These are phyloP conservation scores for Cyberlindnera euphorbiiphila DNA, from an alignment of 805 yeast species.

Conservation along the genomic window DNA sequence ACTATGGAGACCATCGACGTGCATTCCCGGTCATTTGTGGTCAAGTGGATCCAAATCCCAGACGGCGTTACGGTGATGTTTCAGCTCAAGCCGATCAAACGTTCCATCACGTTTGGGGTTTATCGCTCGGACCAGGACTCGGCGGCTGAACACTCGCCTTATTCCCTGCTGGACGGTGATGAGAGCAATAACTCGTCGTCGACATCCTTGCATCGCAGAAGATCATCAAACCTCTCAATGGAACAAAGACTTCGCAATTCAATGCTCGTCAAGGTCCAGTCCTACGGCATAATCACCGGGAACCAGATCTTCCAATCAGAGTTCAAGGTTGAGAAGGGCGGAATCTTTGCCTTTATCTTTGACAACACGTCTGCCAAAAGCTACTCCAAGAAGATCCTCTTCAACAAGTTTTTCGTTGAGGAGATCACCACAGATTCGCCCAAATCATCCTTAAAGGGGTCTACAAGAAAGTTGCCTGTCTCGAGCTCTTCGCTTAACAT, in stretches of 20 bases:
- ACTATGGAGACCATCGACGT: constrained; percentile 86
- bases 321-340: constrained; percentile 55
- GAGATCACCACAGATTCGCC: constrained; percentile 20
- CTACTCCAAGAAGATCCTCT: constrained; percentile 74
- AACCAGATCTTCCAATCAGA: constrained; percentile 62
- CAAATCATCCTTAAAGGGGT: neutral
- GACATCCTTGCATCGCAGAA: constrained; percentile 20
- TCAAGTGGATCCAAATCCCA: constrained; percentile 85
- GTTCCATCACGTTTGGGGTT: constrained; percentile 45
- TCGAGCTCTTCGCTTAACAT: constrained; percentile 21
- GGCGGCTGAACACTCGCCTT: constrained; percentile 21
- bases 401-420: constrained; percentile 39
- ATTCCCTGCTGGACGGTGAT: constrained; percentile 26
- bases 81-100: constrained; percentile 77
- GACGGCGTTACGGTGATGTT: constrained; percentile 64
- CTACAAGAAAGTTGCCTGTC: constrained; percentile 15
- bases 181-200: constrained; percentile 21
- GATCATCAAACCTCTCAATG: constrained; percentile 39
- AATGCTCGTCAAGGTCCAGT: constrained; percentile 47
- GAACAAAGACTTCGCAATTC: constrained; percentile 56
- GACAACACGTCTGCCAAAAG: constrained; percentile 90
- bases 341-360: constrained; percentile 81
- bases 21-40: constrained; percentile 82
- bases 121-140: constrained; percentile 27
- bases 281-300: constrained; percentile 54